A percentile compares a stretch with the other conserved stretches of the same genome.
These are phyloP conservation scores for Plasmodium yoelii DNA, from an alignment of 169 alveolate species.

Conservation along the genomic window DNA sequence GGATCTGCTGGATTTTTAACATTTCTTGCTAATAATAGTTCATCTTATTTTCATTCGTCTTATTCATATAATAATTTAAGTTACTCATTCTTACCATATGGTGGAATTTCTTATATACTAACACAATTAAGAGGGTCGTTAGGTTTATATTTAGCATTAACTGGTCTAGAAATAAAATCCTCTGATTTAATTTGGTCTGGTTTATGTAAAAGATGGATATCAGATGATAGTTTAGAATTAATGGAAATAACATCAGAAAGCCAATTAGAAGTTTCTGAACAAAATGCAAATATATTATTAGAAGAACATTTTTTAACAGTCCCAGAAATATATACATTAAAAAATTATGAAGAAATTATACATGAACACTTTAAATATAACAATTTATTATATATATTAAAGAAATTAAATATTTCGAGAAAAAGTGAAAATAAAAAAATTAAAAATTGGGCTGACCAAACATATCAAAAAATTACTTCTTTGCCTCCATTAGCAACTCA, in stretches of 20 bases:
- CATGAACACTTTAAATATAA: conserved; percentile 72
- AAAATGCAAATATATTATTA: conserved; percentile 72
- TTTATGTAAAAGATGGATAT: conserved; percentile 79
- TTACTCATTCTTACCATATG: conserved; percentile 78
- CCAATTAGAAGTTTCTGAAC: conserved; percentile 77
- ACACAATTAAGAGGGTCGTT: conserved; percentile 82
- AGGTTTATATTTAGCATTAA: conserved; percentile 84
- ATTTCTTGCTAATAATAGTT: conserved; percentile 79
- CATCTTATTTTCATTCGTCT: conserved; percentile 81
- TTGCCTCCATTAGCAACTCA: conserved; percentile 75
- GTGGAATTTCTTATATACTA: conserved; percentile 81
- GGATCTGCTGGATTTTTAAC: conserved; percentile 81
- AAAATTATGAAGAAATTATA: conserved; percentile 75
- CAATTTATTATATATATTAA: conserved; percentile 36
- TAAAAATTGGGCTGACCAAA: conserved; percentile 60
- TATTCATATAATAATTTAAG: conserved; percentile 35
- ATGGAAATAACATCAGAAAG: conserved; percentile 80
- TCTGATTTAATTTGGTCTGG: conserved; percentile 84
- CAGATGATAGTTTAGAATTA: conserved; percentile 80
- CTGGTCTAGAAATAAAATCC: conserved; percentile 79
- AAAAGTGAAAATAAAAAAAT: conserved; percentile 20
- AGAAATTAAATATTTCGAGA: conserved; percentile 47
- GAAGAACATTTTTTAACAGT: conserved; percentile 72
- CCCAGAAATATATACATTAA: conserved; percentile 64
- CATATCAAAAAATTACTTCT: conserved; percentile 39